phyloP scores from a whole-genome alignment of 345 rosid species.

The Cochlearia excelsa region DNA sequence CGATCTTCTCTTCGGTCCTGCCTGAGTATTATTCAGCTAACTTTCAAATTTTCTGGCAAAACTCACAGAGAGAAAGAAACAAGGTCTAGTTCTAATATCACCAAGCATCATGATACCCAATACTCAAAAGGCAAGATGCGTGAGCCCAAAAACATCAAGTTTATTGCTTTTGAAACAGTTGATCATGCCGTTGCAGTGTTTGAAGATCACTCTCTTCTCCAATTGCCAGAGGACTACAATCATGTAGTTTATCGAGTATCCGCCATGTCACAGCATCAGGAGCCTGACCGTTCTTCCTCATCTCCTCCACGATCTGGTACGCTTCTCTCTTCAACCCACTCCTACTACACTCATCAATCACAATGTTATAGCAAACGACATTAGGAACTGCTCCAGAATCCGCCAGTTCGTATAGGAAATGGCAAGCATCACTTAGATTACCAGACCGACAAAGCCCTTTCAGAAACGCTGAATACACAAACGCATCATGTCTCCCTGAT shows the following conservation, averaged over 20 bases:
- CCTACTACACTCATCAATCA: constrained; percentile 69
- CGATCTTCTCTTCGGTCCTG: constrained; percentile 7
- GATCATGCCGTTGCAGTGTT: constrained; percentile 8
- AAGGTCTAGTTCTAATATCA: not conserved
- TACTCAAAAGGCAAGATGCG: constrained; percentile 3
- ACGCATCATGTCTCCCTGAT: constrained; percentile 63
- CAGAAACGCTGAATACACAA: constrained; percentile 71
- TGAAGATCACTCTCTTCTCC: constrained; percentile 16
- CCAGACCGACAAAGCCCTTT: constrained; percentile 66
- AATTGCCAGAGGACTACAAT: not conserved
- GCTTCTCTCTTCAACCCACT: constrained; percentile 74
- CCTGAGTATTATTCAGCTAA: not conserved
- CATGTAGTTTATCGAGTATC: constrained; percentile 69
- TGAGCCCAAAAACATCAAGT: constrained; percentile 1
- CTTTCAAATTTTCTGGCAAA: not conserved
- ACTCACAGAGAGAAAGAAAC: not conserved
- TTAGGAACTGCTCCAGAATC: constrained; percentile 70
- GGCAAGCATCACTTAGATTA: constrained; percentile 58
- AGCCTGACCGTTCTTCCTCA: constrained; percentile 60
- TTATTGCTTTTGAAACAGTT: not conserved
- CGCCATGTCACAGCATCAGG: constrained; percentile 94
- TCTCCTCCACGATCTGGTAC: constrained; percentile 67
- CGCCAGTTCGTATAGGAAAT: constrained; percentile 71
- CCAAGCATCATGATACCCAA: not conserved
- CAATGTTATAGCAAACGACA: constrained; percentile 60